Conservation (phyloP, 169 alveolate genomes). For the Blepharisma undulans region DNA sequence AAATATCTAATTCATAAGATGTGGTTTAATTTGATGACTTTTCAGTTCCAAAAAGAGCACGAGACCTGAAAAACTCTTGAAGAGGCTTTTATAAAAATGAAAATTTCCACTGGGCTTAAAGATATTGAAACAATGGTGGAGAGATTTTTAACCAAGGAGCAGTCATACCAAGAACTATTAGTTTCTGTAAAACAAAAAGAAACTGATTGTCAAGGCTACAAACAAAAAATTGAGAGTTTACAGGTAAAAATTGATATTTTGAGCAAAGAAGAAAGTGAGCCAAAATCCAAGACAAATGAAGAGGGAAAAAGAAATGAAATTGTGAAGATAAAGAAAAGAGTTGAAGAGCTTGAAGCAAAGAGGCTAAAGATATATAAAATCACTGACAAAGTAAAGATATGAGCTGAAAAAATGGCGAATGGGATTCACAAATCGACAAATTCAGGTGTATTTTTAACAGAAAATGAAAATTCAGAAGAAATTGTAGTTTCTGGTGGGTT, state of each 20-base stretch:
- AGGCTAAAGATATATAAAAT: not conserved
- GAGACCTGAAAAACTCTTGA: slow-evolving; percentile 52
- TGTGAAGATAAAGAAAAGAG: not conserved
- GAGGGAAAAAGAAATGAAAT: not conserved
- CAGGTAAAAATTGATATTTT: slow-evolving; percentile 9
- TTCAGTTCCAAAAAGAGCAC: slow-evolving; percentile 59
- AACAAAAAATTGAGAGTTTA: not conserved
- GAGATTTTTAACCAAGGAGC: slow-evolving; percentile 67
- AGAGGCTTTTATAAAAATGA: slow-evolving; percentile 60
- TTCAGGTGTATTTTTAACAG: not conserved
- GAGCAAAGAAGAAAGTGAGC: not conserved
- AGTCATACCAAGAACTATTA: slow-evolving; percentile 49
- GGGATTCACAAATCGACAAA: not conserved
- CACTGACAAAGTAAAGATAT: not conserved
- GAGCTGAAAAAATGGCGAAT: not conserved
- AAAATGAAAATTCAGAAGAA: not conserved
- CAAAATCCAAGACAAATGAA: not conserved
- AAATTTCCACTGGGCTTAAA: slow-evolving; percentile 63
- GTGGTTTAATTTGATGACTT: slow-evolving; percentile 49
- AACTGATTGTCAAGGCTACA: not conserved
- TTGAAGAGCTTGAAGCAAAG: not conserved
- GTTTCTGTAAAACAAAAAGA: slow-evolving; percentile 6
- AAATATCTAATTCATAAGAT: slow-evolving; percentile 50
- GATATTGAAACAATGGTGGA: slow-evolving; percentile 61
- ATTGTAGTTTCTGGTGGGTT: not conserved